Conservation (phyloP, 495 filamentous ascomycete species). For the Hyaloscypha hepaticicola region DNA sequence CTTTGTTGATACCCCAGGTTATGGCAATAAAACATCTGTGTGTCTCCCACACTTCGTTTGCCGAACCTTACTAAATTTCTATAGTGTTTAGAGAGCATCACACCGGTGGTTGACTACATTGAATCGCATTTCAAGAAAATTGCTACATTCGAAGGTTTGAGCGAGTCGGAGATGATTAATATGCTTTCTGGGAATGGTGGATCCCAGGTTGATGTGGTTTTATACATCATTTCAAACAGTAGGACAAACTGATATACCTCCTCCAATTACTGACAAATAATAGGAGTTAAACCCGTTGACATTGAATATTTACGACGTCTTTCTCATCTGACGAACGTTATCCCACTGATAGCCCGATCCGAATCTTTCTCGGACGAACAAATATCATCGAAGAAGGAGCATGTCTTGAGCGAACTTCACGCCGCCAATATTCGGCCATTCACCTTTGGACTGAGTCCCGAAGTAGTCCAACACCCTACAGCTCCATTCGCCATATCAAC, state of each 20-base stretch:
- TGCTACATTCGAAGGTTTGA: conserved; percentile 54
- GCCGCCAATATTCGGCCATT: conserved; percentile 62
- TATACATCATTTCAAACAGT: conserved; percentile 76
- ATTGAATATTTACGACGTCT: conserved; percentile 75
- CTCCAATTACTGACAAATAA: conserved; percentile 26
- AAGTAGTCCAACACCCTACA: conserved; percentile 33
- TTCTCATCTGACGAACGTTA: conserved; percentile 77
- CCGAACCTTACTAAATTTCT: conserved; percentile 10
- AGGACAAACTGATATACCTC: conserved; percentile 33
- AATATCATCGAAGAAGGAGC: conserved; percentile 59
- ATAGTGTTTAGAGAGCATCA: conserved; percentile 62
- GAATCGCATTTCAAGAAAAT: conserved; percentile 69
- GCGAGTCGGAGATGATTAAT: conserved; percentile 73
- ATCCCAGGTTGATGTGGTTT: conserved; percentile 81
- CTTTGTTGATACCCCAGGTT: conserved; percentile 91
- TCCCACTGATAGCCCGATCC: conserved; percentile 78
- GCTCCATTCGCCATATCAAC: conserved; percentile 82
- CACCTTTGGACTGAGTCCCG: conserved; percentile 53
- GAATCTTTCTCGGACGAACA: conserved; percentile 66
- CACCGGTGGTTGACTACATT: conserved; percentile 71
- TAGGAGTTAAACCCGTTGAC: conserved; percentile 72
- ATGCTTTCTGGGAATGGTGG: conserved; percentile 84
- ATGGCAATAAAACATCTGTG: conserved; percentile 59
- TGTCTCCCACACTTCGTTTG: conserved; percentile 24
- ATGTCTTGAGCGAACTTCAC: conserved; percentile 58